Evolutionary conservation across 371 early-diverging fungal species (phyloP), one percentile per base, ranked within the genome.

Genomic region (Basidiobolus meristosporus): DNA sequence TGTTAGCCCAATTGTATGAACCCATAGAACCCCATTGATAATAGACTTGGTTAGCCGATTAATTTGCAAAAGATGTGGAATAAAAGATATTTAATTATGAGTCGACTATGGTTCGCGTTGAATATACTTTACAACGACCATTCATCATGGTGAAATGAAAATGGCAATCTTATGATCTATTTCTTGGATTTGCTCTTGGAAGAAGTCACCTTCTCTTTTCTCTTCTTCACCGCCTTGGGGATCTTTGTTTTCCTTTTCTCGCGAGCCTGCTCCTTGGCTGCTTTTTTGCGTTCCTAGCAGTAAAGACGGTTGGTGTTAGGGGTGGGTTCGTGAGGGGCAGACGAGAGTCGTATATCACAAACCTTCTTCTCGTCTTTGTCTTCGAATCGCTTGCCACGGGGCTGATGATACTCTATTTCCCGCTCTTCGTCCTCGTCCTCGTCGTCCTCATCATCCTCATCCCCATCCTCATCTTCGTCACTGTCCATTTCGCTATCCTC

Each of bases 171-270:
- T n/a, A n/a, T n/a, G n/a, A 19, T 18, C 36, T 36, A 19, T 17
- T 36, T 36, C 18, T 36, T 36, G 17, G 19, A 16, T 19, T 36
- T 36, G 17, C 36, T 21, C 18, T 36, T 36, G 14, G 36, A 16
- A 9, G 26, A 26, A 11, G 36, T 36, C 36, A 44, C 48, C 47
- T 85, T 78, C 46, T 76, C 67, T 52, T 80, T 83, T 46, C 87
- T 65, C 59, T 92, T 93, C 65, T 96, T 95, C 47, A 86, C 90
- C 2, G 87, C 70, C 59, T 96, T 96, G 18, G 89, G 89, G 12
- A 90, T 71, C 64, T 96, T 96, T 47, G 68, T 74, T 54, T 89
- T 86, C 53, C 97, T 69, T 50, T 78, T 77, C 50, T 90, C 90
- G 31, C 88, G 71, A 35, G 82, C 82, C 39, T 73, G 88, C 42